Base-by-base conservation (phyloP, 306 rosid species). In the Prunus armeniaca region DNA sequence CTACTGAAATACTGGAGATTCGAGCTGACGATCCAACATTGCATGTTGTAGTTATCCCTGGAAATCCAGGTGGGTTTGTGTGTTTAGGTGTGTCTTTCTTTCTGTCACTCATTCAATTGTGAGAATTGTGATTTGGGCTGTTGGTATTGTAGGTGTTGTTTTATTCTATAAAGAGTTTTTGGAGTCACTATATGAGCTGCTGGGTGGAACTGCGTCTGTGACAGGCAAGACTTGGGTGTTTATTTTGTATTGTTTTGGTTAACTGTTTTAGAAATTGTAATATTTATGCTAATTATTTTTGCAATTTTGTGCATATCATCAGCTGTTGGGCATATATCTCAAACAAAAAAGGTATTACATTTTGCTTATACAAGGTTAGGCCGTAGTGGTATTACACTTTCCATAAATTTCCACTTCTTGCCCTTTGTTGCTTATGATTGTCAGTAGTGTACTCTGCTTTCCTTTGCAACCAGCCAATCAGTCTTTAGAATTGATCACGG, bases 301-400 rank as follows among this genome's bases (percentile, higher is more conserved):
- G 12, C 73, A 64, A 51, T 82, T 75, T 73, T 71, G 65, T 81
- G 78, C 54, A 32, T 14, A 28, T 43, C 74, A 76, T 70, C 91
- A 90, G 99, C 90, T 75, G 72, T 92, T 84, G 93, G 97, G 34
- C 90, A 91, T 63, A 74, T 91, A 78, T 90, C 93, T 83, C 93
- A 89, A 2, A 77, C 97, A 25, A 75, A 66, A 41, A 88, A 92
- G 96, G 99, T 95, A 82, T 67, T 67, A 17, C 41, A 47, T 71
- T 60, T 78, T 64, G 49, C 79, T 85, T 54, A 15, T 71, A 43
- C 49, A 27, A 34, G 65, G 12, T 47, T 74, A 3, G 30, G 20
- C 32, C 41, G 5, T 20, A 20, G 14, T 56, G 5, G 65, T 49
- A 46, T 50, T 69, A 13, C 20, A 27, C 45, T 56, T 63, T 61